These are phyloP conservation scores for Graphilbum ipis-grandicollis DNA, from an alignment of 2,329 filamentous ascomycete species.

Conservation along the genomic window DNA sequence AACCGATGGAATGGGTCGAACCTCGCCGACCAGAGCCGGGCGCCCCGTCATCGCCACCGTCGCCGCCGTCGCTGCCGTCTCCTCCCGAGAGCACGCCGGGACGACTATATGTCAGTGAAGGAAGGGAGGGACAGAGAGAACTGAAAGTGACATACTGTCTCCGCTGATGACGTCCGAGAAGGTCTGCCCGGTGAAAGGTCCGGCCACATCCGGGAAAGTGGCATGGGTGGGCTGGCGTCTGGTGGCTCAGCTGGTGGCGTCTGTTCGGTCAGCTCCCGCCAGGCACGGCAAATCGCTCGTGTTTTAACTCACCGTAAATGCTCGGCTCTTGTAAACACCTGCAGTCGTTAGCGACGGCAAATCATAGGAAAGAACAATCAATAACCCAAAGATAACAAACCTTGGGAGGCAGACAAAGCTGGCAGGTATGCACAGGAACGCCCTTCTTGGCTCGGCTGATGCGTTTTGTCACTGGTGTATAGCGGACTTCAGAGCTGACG, in stretches of 20 bases:
- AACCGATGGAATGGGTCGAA: conserved; percentile 1
- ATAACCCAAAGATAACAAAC: conserved; percentile 2
- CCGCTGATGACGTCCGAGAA: conserved; percentile 38
- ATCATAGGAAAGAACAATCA: conserved; percentile 4
- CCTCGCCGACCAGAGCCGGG: neutral
- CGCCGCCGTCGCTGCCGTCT: neutral
- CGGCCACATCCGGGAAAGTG: conserved; percentile 35
- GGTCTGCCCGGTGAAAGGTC: conserved; percentile 39
- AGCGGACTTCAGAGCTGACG: neutral
- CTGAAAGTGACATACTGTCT: conserved; percentile 31
- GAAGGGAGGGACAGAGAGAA: too few species aligned
- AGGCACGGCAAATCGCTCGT: neutral
- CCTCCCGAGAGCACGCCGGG: neutral
- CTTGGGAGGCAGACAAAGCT: conserved; percentile 4
- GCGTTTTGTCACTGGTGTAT: conserved; percentile 5
- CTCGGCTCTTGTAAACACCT: conserved; percentile 4
- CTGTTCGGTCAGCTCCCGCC: neutral
- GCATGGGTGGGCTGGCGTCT: conserved; percentile 29
- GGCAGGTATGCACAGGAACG: conserved; percentile 6
- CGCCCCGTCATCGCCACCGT: neutral
- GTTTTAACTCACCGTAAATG: conserved; percentile 10
- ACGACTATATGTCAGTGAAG: too few species aligned
- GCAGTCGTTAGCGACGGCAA: conserved; percentile 13
- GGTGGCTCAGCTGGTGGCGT: conserved; percentile 16
- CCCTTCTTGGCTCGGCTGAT: conserved; percentile 8